phyloP scores from a whole-genome alignment of 1,139 yeast genomes.

The Candida glucosophila region DNA sequence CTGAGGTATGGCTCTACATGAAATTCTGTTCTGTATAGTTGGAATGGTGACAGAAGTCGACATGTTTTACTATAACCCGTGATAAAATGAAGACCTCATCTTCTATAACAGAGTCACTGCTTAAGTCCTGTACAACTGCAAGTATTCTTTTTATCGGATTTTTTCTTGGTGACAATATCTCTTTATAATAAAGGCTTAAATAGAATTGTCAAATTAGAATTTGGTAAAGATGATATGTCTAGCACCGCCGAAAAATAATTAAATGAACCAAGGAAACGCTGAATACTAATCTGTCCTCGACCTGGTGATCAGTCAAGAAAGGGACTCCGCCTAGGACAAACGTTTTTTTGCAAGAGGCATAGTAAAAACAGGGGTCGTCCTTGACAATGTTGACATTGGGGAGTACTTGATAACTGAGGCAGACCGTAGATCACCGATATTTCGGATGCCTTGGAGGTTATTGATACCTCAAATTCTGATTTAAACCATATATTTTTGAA shows the following conservation, averaged over 20 bases:
- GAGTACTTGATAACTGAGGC: constrained; percentile 95
- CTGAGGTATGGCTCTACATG: too few species aligned
- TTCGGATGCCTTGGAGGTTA: constrained; percentile 87
- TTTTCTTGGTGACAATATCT: constrained; percentile 78
- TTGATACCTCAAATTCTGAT: constrained; percentile 92
- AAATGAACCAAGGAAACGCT: constrained; percentile 62
- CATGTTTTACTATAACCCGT: too few species aligned
- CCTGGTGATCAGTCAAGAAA: too few species aligned
- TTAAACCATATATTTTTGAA: constrained; percentile 94
- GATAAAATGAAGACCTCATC: too few species aligned
- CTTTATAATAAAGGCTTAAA: constrained; percentile 72
- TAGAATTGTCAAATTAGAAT: constrained; percentile 53
- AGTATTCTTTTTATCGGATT: too few species aligned
- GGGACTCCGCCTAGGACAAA: constrained; percentile 87
- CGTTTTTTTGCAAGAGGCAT: constrained; percentile 96
- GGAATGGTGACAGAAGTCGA: too few species aligned
- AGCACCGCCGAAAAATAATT: constrained; percentile 76
- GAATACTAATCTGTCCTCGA: constrained; percentile 30
- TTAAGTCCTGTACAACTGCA: too few species aligned
- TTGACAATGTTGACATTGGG: constrained; percentile 86
- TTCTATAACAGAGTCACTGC: too few species aligned
- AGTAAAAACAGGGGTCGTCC: constrained; percentile 88
- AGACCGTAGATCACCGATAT: constrained; percentile 89
- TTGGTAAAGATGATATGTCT: constrained; percentile 49
- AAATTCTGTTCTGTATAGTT: too few species aligned